Evolutionary conservation across 257 asterid genomes (phyloP), one percentile per base, ranked within the genome.

Genomic region (Nicotiana sylvestris): DNA sequence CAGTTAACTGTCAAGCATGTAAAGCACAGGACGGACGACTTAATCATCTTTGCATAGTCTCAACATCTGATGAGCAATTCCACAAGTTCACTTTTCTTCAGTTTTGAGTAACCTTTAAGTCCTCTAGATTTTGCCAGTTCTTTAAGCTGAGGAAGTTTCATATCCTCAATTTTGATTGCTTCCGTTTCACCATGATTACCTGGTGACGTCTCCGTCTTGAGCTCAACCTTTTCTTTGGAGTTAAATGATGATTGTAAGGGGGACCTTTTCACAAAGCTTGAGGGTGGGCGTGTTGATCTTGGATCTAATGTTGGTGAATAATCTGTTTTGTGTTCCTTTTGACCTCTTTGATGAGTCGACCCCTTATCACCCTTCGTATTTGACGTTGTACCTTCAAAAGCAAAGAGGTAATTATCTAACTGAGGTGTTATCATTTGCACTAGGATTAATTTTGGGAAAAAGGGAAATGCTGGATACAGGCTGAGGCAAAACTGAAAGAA

Each of bases 41-140:
- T 43, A 53, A 39, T 39, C 58, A 43, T 70, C 58, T n/a, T 0
- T 43, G 0, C 57, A 11, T 69, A 21, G n/a, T 43, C 11, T 72
- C 21, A 43, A 46, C 78, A 84, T 69, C 85, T 83, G 83, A 62
- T 66, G 17, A 94, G 83, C 79, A 91, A 91, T 85, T 89, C 90
- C 15, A 92, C 81, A 33, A 94, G 88, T 64, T 94, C 96, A 62
- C 88, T 83, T 91, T 92, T 94, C 78, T 85, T 92, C 51, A 92
- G 89, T 84, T 87, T 92, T n/a, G 95, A 92, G 76, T 91, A 92
- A 78, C 98, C 96, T 84, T 83, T 90, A 46, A 92, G 86, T 85
- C 97, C 95, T 87, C 80, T 91, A 49, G 91, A 85, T 89, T 92
- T 94, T 35, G 97, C 97, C 3, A 87, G 82, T 86, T 90, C 92